A percentile compares a stretch with the other conserved stretches of the same genome.
Conservation (phyloP, 2,329 filamentous ascomycete species). For the Parafenestella ontariensis region DNA sequence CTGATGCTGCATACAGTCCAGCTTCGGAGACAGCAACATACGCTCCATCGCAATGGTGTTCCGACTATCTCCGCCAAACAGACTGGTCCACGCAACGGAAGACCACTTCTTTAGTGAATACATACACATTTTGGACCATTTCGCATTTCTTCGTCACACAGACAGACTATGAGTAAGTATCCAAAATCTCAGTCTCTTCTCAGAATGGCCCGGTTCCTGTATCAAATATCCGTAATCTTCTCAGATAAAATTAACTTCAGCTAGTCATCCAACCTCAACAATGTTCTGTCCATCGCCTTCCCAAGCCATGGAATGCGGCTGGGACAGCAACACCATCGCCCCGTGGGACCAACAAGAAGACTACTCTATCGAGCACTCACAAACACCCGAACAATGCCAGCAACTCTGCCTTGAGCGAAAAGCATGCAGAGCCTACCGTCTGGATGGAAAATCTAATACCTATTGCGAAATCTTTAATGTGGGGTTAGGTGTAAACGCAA, state of each 20-base stretch:
- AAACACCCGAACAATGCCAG: slow-evolving; percentile 20
- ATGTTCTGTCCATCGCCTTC: slow-evolving; percentile 19
- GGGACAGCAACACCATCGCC: slow-evolving; percentile 19
- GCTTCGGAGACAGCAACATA: slow-evolving; percentile 20
- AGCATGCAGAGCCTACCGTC: slow-evolving; percentile 18
- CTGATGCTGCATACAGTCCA: slow-evolving; percentile 9
- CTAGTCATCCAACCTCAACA: slow-evolving; percentile 25
- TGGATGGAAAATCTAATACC: slow-evolving; percentile 1
- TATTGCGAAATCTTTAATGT: slow-evolving; percentile 19
- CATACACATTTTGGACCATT: slow-evolving; percentile 14
- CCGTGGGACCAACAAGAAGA: slow-evolving; percentile 20
- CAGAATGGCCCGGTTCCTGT: too few species aligned
- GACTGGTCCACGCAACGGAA: slow-evolving; percentile 7
- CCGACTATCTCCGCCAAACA: slow-evolving; percentile 16
- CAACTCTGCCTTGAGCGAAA: slow-evolving; percentile 21
- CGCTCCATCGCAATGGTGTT: slow-evolving; percentile 19
- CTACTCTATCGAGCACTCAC: slow-evolving; percentile 17
- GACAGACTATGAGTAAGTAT: slow-evolving; percentile 18
- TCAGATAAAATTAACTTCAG: too few species aligned
- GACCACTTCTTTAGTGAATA: slow-evolving; percentile 7
- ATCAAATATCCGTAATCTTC: too few species aligned
- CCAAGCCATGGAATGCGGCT: slow-evolving; percentile 20
- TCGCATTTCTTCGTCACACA: slow-evolving; percentile 18
- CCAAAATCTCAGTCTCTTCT: too few species aligned
- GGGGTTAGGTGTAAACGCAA: slow-evolving; percentile 16